Percentiles rank a stretch among this genome's conserved stretches.
These are phyloP conservation scores for Physocladia obscura DNA, from an alignment of 192 early-diverging fungal genomes.

Conservation along the genomic window DNA sequence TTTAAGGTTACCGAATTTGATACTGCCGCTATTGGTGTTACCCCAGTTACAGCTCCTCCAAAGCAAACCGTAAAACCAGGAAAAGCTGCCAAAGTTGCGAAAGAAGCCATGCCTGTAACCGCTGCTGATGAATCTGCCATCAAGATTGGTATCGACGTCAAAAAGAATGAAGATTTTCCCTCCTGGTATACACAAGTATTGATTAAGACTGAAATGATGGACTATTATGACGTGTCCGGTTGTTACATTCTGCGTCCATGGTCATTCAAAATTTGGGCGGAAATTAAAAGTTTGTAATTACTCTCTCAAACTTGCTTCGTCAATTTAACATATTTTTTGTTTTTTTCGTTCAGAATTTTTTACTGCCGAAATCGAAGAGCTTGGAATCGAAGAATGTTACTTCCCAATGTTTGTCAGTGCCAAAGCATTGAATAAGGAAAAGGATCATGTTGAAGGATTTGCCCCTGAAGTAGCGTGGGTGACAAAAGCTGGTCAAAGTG, in stretches of 20 bases:
- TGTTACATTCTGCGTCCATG: constrained; percentile 98
- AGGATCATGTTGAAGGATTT: constrained; percentile 99
- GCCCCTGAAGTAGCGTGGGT: constrained; percentile 99
- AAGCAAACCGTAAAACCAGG: not conserved
- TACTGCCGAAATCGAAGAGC: constrained; percentile 80
- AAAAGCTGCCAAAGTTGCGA: constrained; percentile 22
- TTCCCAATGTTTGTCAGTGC: constrained; percentile 99
- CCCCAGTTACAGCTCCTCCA: constrained; percentile 36
- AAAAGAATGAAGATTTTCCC: constrained; percentile 89
- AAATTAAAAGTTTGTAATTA: constrained; percentile 80
- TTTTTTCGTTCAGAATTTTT: constrained; percentile 70
- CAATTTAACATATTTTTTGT: not conserved
- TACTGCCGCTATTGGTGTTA: constrained; percentile 48
- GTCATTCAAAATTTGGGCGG: constrained; percentile 95
- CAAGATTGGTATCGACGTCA: constrained; percentile 81
- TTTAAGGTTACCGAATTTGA: constrained; percentile 54
- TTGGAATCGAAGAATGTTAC: constrained; percentile 96
- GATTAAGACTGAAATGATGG: constrained; percentile 92
- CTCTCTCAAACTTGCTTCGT: constrained; percentile 2
- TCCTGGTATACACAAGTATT: constrained; percentile 92
- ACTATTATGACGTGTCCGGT: constrained; percentile 97
- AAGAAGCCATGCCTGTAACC: constrained; percentile 38
- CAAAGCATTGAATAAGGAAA: constrained; percentile 86
- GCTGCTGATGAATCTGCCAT: constrained; percentile 49
- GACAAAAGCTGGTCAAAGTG: constrained; percentile 87